These are phyloP conservation scores for Botrytis medusae DNA, from an alignment of 2,329 filamentous ascomycete species.

Conservation along the genomic window DNA sequence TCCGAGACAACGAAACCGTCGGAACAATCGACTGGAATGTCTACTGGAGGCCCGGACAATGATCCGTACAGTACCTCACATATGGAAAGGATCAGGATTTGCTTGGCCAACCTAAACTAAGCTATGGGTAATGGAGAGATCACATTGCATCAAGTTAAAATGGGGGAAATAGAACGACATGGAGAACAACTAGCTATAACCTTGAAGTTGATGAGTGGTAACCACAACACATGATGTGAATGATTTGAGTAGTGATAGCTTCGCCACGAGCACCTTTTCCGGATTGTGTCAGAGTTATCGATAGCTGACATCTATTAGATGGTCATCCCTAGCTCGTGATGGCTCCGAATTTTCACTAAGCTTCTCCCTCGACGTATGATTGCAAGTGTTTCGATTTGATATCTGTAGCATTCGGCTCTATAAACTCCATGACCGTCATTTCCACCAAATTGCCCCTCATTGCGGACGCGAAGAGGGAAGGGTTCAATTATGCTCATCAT, in stretches of 20 bases:
- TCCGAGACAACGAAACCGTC: conserved; percentile 16
- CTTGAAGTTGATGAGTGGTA: conserved; percentile 13
- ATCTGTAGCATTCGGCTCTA: conserved; percentile 12
- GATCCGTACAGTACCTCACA: conserved; percentile 21
- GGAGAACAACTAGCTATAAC: background rate
- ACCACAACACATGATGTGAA: conserved; percentile 11
- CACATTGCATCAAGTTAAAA: conserved; percentile 11
- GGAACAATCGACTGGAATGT: conserved; percentile 7
- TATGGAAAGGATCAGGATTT: conserved; percentile 9
- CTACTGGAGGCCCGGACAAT: conserved; percentile 12
- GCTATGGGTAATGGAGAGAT: conserved; percentile 12
- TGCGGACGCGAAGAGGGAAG: background rate
- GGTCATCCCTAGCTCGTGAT: conserved; percentile 17
- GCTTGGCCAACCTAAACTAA: background rate
- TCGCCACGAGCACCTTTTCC: conserved; percentile 13
- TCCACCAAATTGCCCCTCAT: conserved; percentile 15
- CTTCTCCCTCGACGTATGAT: conserved; percentile 14
- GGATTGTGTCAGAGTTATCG: conserved; percentile 4
- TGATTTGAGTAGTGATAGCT: conserved; percentile 9
- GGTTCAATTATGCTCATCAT: conserved; percentile 14
- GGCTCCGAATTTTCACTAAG: background rate
- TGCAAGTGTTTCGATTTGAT: conserved; percentile 15
- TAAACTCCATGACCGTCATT: background rate
- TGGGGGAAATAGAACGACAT: background rate
- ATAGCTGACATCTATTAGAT: conserved; percentile 14